phyloP scores from a whole-genome alignment of 306 rosid species.

The Quercus variabilis region DNA sequence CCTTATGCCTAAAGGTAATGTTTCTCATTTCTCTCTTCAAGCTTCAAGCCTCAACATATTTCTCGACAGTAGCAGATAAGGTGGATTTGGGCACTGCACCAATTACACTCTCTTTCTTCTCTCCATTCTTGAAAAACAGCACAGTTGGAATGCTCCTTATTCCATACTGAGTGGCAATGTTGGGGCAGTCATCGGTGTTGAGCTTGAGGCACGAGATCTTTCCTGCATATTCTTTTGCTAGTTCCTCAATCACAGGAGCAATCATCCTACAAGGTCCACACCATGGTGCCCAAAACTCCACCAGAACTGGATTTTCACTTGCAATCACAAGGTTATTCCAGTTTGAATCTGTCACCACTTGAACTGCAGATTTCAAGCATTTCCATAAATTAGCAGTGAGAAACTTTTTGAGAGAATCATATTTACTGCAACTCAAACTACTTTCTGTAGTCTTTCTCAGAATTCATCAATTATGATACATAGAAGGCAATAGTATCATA shows the following conservation, averaged over 20 bases:
- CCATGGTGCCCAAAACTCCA: constrained; percentile 98
- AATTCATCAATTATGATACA: neutral
- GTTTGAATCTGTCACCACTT: constrained; percentile 68
- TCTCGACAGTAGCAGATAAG: constrained; percentile 64
- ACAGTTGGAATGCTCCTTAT: constrained; percentile 97
- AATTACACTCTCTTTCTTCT: constrained; percentile 77
- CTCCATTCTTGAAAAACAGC: constrained; percentile 83
- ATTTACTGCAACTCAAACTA: neutral
- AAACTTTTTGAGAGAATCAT: neutral
- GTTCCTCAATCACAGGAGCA: constrained; percentile 73
- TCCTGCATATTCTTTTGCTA: constrained; percentile 75
- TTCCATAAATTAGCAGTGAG: neutral
- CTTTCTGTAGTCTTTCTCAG: neutral
- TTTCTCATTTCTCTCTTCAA: neutral
- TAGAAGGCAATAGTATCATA: neutral
- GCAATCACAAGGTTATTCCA: constrained; percentile 66
- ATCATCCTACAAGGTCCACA: constrained; percentile 94
- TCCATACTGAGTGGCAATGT: constrained; percentile 68
- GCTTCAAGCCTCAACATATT: constrained; percentile 45
- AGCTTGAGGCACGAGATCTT: constrained; percentile 70
- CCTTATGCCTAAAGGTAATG: neutral
- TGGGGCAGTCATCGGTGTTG: constrained; percentile 76
- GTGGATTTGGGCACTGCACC: constrained; percentile 94
- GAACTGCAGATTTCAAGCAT: constrained; percentile 45
- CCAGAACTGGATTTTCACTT: constrained; percentile 73